These are phyloP conservation scores for Auricularia heimuer DNA, from an alignment of 768 basidiomycete species.

Conservation along the genomic window DNA sequence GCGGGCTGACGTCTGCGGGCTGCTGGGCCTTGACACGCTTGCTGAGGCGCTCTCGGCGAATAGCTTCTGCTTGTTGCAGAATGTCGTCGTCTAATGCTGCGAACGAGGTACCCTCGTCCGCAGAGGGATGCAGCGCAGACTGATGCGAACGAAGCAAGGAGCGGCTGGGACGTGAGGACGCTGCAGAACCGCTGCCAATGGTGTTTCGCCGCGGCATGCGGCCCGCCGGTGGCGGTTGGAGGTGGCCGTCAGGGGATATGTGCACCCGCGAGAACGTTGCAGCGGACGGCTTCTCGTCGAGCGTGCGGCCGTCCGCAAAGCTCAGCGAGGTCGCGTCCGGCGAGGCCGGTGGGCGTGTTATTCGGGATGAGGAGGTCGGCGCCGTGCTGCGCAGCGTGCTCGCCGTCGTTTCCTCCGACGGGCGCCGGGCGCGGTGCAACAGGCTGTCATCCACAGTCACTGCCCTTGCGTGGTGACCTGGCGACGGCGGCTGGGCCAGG, in stretches of 20 bases:
- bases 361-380: neutral
- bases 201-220: constrained; percentile 1
- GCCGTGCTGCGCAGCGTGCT: neutral
- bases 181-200: neutral
- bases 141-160: neutral
- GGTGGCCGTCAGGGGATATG: neutral
- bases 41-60: constrained; percentile 64
- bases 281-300: neutral
- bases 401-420: neutral
- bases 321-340: neutral
- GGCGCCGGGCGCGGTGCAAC: neutral
- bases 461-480: neutral
- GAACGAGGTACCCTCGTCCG: neutral
- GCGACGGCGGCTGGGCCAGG: neutral
- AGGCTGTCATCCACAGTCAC: neutral
- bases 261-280: neutral
- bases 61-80: constrained; percentile 79
- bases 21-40: constrained; percentile 62
- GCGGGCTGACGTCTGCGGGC: constrained; percentile 42
- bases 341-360: neutral
- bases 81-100: constrained; percentile 71
- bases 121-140: neutral
- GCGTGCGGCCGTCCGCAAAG: neutral
- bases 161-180: neutral
- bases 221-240: neutral